Conservation (phyloP, 441 rosid genomes). For the Kokia cookei region DNA sequence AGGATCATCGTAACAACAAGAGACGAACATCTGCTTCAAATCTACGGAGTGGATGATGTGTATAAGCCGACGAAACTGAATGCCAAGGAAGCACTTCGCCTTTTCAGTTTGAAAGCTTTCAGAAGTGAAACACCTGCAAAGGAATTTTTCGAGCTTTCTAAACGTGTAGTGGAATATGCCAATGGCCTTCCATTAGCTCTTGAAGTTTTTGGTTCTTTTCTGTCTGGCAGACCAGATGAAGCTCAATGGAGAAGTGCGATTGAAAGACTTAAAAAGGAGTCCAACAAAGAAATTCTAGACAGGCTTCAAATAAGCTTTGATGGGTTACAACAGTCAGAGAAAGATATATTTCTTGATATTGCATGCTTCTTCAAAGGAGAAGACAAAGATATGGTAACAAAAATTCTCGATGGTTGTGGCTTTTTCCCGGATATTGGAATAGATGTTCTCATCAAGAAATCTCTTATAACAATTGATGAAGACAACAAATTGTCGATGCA, state of each 20-base stretch:
- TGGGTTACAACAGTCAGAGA: constrained; percentile 31
- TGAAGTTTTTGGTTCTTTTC: constrained; percentile 37
- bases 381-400: constrained; percentile 25
- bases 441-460: constrained; percentile 32
- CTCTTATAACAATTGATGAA: constrained; percentile 29
- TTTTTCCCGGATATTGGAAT: constrained; percentile 29
- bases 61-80: background rate
- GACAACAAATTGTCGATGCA: constrained; percentile 39
- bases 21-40: background rate
- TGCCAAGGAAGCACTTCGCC: constrained; percentile 19
- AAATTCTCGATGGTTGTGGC: constrained; percentile 40
- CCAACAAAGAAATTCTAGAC: constrained; percentile 25
- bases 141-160: constrained; percentile 10
- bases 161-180: constrained; percentile 25
- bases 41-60: background rate
- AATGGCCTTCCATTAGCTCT: constrained; percentile 44
- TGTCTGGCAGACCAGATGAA: constrained; percentile 26
- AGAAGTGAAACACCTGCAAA: background rate
- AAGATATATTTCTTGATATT: constrained; percentile 48
- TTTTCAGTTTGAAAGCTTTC: constrained; percentile 29
- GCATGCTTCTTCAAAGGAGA: constrained; percentile 43
- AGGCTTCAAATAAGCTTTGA: constrained; percentile 40
- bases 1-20: background rate
- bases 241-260: constrained; percentile 37
- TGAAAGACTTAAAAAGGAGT: constrained; percentile 27